Evolutionary conservation across 148 eudicot species (phyloP), one percentile per base, ranked within the genome.

Genomic region (Rhododendron molle): DNA sequence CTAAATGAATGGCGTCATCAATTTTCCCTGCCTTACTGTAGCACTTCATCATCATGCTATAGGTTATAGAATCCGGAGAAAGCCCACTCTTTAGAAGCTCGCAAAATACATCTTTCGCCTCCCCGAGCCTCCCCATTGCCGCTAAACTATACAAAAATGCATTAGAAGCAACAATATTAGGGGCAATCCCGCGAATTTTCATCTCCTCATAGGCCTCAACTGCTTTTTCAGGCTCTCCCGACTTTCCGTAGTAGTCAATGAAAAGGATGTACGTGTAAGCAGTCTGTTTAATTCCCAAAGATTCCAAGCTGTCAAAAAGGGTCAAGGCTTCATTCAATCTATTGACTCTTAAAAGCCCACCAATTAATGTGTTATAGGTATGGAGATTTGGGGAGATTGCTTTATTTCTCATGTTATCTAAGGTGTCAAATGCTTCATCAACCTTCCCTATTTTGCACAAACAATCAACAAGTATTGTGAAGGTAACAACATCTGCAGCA

Each of bases 31-130:
- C 95, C 88, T 93, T 92, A 90, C 91, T 90, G 83, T 93, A 94
- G 88, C 98, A 93, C 89, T 95, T 97, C 93, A 97, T 95, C 98
- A 97, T 93, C 95, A 95, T 93, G 90, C 95, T 94, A 85, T 94
- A 97, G 81, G 98, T 94, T 81, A 97, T 93, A 74, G 98, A 90
- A 90, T 97, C 98, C 30, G 98, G 98, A 85, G 89, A 93, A 81
- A 95, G 88, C 69, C 98, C 99, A 87, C 91, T 92, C 62, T 83
- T 87, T 83, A 83, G 89, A 12, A 97, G 92, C 56, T 91, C 98
- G 84, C 90, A 83, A 82, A 97, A 94, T 79, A 95, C 90, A 77
- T 83, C 83, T 86, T 91, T 93, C 28, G 97, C 98, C 88, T 95
- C 96, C 84, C 89, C 86, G 83, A 97, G 93, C 92, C 92, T 91